Base-by-base conservation (phyloP, 163 green algal genomes). In the Volvox carteri region DNA sequence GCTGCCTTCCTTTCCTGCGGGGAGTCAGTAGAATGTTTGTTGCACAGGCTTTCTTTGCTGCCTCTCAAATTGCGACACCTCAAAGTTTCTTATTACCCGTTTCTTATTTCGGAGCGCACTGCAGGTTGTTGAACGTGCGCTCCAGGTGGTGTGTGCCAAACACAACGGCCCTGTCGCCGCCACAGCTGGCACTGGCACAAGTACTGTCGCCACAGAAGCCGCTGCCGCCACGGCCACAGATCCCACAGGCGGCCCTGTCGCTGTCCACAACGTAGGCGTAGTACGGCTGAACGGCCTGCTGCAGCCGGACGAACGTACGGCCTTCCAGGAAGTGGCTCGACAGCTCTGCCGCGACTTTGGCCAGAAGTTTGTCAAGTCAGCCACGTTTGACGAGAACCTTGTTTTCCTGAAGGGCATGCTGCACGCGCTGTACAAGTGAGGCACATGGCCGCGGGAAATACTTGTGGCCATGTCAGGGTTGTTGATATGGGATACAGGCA, bases 351-450 rank as follows among this genome's bases (percentile, higher is more conserved):
- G 92, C 18, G 84, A 89, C 18, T 96, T 96, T n/a, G 77, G 85
- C 12, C 87, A 92, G 52, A 54, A 86, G 0, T 98, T 97, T 77
- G 86, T 65, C 33, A 87, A 88, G 11, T 81, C 60, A 6, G 95
- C 96, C 0, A 96, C 95, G 0, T 93, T 96, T 72, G 93, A 93
- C 4, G 96, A 98, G 37, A 99, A 99, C 91, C 93, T 98, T 46
- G 76, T 84, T 41, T 99, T 99, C 89, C 91, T 99, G 73, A 91
- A 92, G 21, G 92, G 93, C 42, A 95, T 98, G 88, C 90, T 98
- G 12, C 60, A 89, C 54, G 85, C 93, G 60, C 92, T 98, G 84
- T 87, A 94, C 83, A 94, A 90, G 95, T 88, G 42, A 37, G 72
- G 16, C 16, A 1, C n/a, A 18, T 44, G 67, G 30, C 33, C 33